Evolutionary conservation across 2,329 filamentous ascomycete species (phyloP), one percentile per base, ranked within the genome.

Genomic region (Beauveria brongniartii): DNA sequence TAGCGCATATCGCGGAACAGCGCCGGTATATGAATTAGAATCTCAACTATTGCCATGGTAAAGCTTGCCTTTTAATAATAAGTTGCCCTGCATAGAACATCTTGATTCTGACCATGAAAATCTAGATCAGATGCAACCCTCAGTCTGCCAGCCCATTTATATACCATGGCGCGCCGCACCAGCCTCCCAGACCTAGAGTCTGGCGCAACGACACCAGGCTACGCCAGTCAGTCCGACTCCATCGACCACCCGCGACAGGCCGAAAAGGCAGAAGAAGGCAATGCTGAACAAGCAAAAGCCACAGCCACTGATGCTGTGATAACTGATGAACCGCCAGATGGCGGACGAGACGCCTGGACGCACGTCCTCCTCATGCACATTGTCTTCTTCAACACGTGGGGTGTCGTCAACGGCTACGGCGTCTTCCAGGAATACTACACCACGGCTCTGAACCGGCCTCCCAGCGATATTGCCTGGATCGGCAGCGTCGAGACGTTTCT

Each of bases 381-480:
- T 3, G 71, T 75, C 34, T 74, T 77, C 62, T 76, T 77, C 65
- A 73, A 75, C 40, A 76, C 75, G 5, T 77, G 76, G 76, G 78
- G 78, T n/a, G 74, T 78, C 47, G 70, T 77, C 30, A 78, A 79
- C 62, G 74, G 71, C 16, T 78, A 76, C 61, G 78, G 78, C 3
- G 71, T 74, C 8, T 80, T 78, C 59, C 77, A 80, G 61, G 70
- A 74, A 18, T 79, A 79, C 63, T 80, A 80, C 64, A 73, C 70
- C 1, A 63, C 71, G 26, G 69, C 66, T 2, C 66, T 77, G 3
- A 60, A 66, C 5, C 66, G 70, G 26, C 64, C 70, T 0, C 69
- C 72, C 1, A 75, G 74, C 0, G 67, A 71, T 6, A 76, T 79
- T 34, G 75, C 76, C 3, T 78, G 76, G 75, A 78, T 79, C 30